A percentile compares a stretch with the other conserved stretches of the same genome.
phyloP scores from a whole-genome alignment of 371 early-diverging fungal genomes.

The Blakeslea trispora region DNA sequence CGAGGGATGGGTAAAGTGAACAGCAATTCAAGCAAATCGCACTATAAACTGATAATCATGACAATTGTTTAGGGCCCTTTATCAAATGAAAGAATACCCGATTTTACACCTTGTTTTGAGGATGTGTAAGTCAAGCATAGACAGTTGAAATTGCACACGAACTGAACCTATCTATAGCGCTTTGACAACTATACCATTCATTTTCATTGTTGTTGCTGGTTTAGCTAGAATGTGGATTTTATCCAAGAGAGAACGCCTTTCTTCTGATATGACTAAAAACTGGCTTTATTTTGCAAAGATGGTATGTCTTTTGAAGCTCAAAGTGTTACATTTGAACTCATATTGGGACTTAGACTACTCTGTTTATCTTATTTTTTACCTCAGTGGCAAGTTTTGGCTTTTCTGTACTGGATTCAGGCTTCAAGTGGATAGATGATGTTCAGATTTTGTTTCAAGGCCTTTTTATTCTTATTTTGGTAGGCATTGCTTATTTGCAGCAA shows the following conservation, averaged over 20 bases:
- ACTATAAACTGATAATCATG: not conserved
- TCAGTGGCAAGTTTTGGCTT: conserved; percentile 15
- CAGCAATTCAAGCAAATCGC: not conserved
- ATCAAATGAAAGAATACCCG: conserved; percentile 55
- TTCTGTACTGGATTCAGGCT: conserved; percentile 13
- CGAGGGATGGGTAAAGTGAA: conserved; percentile 46
- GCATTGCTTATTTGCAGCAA: conserved; percentile 12
- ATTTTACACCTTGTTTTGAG: conserved; percentile 80
- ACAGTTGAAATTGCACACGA: not conserved
- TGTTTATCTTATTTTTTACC: conserved; percentile 31
- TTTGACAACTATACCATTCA: conserved; percentile 46
- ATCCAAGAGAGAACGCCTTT: conserved; percentile 34
- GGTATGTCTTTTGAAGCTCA: conserved; percentile 30
- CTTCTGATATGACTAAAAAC: conserved; percentile 43
- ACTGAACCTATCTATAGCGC: conserved; percentile 21
- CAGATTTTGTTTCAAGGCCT: conserved; percentile 32
- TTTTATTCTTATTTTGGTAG: conserved; percentile 40
- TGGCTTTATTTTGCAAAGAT: conserved; percentile 58
- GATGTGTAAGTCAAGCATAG: conserved; percentile 48
- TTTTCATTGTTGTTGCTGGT: conserved; percentile 53
- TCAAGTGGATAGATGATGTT: conserved; percentile 43
- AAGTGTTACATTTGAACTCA: not conserved
- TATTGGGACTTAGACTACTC: conserved; percentile 21
- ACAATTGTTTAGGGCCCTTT: conserved; percentile 66
- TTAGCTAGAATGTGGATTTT: conserved; percentile 49